Evolutionary conservation across 805 yeast species (phyloP).

Genomic region (Saccharomycopsis selenospora): DNA sequence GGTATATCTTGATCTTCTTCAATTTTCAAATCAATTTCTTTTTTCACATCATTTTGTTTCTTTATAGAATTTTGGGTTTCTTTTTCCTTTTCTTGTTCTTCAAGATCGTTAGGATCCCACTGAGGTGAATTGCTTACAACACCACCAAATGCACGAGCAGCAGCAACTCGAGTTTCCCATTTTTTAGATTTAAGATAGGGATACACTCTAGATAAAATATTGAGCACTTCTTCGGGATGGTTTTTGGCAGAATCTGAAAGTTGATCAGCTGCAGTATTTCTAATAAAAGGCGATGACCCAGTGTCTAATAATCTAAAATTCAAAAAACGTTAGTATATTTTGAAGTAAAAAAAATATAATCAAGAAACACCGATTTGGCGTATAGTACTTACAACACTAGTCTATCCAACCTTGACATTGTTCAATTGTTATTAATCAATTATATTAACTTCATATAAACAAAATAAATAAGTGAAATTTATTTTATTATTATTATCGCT

Average conservation of each 20-base stretch:
- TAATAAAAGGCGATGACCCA: conserved; percentile 87
- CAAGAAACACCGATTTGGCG: conserved; percentile 9
- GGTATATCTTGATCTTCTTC: conserved; percentile 27
- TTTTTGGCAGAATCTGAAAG: conserved; percentile 87
- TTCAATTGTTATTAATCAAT: not conserved
- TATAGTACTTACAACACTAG: conserved; percentile 35
- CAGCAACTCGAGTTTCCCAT: conserved; percentile 96
- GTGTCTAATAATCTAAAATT: conserved; percentile 59
- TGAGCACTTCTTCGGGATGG: conserved; percentile 88
- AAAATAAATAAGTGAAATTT: no score
- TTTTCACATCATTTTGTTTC: conserved; percentile 21
- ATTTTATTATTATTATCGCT: no score
- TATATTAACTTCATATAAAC: not conserved
- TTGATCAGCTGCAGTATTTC: conserved; percentile 97
- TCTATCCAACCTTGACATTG: conserved; percentile 47
- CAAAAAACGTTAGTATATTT: no score
- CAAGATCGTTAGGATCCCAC: conserved; percentile 76
- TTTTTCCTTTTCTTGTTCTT: conserved; percentile 28
- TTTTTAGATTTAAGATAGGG: conserved; percentile 76
- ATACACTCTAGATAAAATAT: conserved; percentile 77
- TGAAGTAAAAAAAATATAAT: conserved; percentile 20
- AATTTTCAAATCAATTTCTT: conserved; percentile 21
- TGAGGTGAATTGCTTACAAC: conserved; percentile 67
- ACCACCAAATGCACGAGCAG: conserved; percentile 93
- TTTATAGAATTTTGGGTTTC: conserved; percentile 10